Evolutionary conservation across 192 early-diverging fungal species (phyloP), one percentile per base, ranked within the genome.

Genomic region (Cladochytrium replicatum): DNA sequence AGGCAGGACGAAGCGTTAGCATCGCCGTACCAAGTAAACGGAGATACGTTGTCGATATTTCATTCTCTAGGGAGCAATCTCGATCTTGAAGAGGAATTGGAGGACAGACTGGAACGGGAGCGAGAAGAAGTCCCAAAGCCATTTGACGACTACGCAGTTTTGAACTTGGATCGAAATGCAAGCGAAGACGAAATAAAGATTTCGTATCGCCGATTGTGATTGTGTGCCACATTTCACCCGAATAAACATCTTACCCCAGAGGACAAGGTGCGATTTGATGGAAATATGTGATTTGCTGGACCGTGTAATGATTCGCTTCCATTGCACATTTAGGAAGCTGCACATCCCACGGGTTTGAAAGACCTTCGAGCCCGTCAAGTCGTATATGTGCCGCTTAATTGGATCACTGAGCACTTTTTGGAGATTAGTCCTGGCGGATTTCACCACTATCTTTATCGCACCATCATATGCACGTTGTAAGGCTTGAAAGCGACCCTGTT

Each of bases 321-420:
- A n/a, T n/a, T n/a, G n/a, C n/a, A n/a, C n/a, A n/a, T n/a, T n/a
- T 41, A 67, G 56, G 63, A 60, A 29, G 54, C 57, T 6, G 75
- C 75, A 0, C 52, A 72, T 25, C 39, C 15, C 21, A 21, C 23
- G 41, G 29, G 3, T 24, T 30, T 8, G 43, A 68, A 61, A 71
- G 4, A 45, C 74, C 4, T 63, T 55, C 57, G 58, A 77, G 37
- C 64, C 69, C 11, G 53, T 43, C n/a, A 69, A 63, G 41, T 60
- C 69, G 15, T 69, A 77, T 51, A 69, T 77, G 37, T 77, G 74
- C 47, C 64, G 74, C 32, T 40, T 55, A 15, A 74, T 71, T 45
- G 75, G n/a, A n/a, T n/a, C n/a, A n/a, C n/a, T n/a, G n/a, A n/a
- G n/a, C n/a, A n/a, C n/a, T n/a, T n/a, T n/a, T n/a, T n/a, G n/a